Base-by-base conservation (phyloP, 1,284 basidiomycete genomes). In the Peniophora sp. region DNA sequence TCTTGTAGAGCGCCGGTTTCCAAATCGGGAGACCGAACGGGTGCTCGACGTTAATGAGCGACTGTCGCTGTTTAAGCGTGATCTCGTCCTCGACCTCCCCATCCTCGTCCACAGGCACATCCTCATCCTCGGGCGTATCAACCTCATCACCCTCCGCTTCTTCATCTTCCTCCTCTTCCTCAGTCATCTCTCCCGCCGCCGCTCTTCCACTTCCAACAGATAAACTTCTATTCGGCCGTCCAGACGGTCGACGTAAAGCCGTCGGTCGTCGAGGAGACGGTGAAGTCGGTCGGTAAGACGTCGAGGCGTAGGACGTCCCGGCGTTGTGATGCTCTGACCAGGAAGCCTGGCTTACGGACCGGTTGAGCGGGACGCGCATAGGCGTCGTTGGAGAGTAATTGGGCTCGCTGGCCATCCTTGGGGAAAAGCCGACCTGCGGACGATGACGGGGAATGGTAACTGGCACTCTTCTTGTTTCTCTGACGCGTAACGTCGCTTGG, bases 1-100 rank as follows among this genome's bases (percentile, higher is more conserved):
- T 99, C 70, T 97, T 96, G 82, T 99, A 99, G 50, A 99, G 70
- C 0, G 97, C 97, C 12, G 97, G 97, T 69, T 99, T 99, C 97
- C 97, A 99, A 64, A 99, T 98, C 45, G 93, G 97, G 57, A 99
- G 78, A 75, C 97, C 97, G 68, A 99, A 99, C 6, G 97, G 97
- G 68, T 99, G 97, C 65, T 97, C 93, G 64, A 97, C 94, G 70
- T 99, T 99, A 68, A 99, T 97, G 59, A 96, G 88, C 45, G 97
- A 97, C 67, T 99, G 97, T 25, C 97, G 84, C 61, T 98, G 95
- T 69, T 90, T 94, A 58, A 99, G 72, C 0, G 96, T 99, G 60
- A 98, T 93, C 36, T 90, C 92, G 59, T 97, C 93, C 34, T 83
- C 84, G n/a, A 83, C 83, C 39, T 73, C 70, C 25, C 68, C 69